A percentile compares a stretch with the other conserved stretches of the same genome.
Conservation (phyloP, 129 eudicot genomes). For the Gnaphalium uliginosum region DNA sequence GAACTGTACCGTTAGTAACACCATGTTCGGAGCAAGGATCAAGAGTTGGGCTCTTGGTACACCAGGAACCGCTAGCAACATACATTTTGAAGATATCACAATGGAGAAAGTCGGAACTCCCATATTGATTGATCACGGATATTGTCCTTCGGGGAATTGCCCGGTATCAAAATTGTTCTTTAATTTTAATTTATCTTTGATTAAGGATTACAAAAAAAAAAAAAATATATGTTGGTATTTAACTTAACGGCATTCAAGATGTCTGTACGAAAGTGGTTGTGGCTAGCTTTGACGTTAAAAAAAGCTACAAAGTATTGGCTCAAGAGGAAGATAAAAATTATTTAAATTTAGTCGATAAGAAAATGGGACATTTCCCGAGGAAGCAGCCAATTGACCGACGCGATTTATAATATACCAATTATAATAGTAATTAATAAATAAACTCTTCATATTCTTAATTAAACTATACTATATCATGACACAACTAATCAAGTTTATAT, state of each 20-base stretch:
- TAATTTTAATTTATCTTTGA: not conserved
- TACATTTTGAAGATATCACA: constrained; percentile 52
- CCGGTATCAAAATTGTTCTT: not conserved
- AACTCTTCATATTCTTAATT: not conserved
- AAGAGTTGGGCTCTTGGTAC: constrained; percentile 46
- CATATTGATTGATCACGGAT: constrained; percentile 47
- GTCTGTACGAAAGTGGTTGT: too few relatives aligned
- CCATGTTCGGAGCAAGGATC: constrained; percentile 49
- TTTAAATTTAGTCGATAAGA: too few relatives aligned
- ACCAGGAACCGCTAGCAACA: constrained; percentile 22
- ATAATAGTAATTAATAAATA: too few relatives aligned
- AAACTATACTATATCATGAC: not conserved
- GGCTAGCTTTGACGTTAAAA: too few relatives aligned
- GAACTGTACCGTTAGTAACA: constrained; percentile 44
- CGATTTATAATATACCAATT: too few relatives aligned
- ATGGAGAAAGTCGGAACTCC: constrained; percentile 49
- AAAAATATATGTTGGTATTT: not conserved
- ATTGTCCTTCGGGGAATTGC: constrained; percentile 44
- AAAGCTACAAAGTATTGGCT: too few relatives aligned
- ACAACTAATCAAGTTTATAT: not conserved
- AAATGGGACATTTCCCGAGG: too few relatives aligned
- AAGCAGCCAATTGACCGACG: too few relatives aligned
- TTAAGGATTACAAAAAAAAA: too few relatives aligned
- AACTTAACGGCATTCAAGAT: too few relatives aligned
- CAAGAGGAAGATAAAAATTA: too few relatives aligned